phyloP scores from a whole-genome alignment of 345 rosid species.

The Abelmoschus esculentus region DNA sequence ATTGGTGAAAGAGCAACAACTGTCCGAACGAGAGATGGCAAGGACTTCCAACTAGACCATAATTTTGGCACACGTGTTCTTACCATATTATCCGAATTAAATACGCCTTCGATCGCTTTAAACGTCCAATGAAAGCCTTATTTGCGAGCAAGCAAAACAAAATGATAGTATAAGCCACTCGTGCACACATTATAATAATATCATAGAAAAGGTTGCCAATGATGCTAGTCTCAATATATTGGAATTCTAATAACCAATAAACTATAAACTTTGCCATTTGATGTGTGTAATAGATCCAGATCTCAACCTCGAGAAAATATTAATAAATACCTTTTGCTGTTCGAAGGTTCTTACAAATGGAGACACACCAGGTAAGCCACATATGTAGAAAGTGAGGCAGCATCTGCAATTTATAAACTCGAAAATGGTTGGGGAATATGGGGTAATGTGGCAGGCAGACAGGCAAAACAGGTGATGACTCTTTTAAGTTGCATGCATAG shows the following conservation, averaged over 20 bases:
- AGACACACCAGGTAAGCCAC: conserved; percentile 15
- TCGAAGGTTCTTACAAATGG: conserved; percentile 6
- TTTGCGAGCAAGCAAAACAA: neutral
- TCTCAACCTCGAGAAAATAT: conserved; percentile 22
- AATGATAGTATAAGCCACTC: conserved; percentile 35
- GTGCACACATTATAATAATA: conserved; percentile 30
- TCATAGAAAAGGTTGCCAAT: neutral
- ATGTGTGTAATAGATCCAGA: conserved; percentile 25
- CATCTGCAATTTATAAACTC: neutral
- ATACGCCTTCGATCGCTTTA: neutral
- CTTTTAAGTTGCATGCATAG: conserved; percentile 11
- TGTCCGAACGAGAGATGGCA: too few relatives aligned
- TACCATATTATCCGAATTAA: neutral
- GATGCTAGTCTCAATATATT: neutral
- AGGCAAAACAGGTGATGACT: conserved; percentile 37
- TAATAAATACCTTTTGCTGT: conserved; percentile 1
- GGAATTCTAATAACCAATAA: conserved; percentile 2
- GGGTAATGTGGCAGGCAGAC: conserved; percentile 42
- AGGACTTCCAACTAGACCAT: neutral
- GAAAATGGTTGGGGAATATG: conserved; percentile 13
- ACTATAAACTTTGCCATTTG: neutral
- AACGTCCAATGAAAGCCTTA: neutral
- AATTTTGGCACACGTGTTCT: conserved; percentile 8
- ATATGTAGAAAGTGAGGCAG: neutral
- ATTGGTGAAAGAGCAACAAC: too few relatives aligned